Conservation (phyloP, 768 basidiomycete species). For the Auriscalpium orientale region DNA sequence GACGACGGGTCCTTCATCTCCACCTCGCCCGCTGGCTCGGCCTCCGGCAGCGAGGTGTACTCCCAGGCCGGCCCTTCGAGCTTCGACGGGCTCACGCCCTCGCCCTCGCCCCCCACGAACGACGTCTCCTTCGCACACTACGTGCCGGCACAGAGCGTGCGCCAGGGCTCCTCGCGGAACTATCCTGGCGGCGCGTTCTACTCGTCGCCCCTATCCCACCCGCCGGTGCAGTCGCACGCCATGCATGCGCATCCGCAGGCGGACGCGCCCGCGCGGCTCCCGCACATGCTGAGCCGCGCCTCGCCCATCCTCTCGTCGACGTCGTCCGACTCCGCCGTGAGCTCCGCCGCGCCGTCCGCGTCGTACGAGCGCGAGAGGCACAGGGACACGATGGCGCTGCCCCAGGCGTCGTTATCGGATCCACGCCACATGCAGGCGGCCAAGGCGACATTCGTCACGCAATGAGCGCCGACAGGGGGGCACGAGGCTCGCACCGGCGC, state of each 20-base stretch:
- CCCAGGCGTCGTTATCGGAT: slow-evolving; percentile 5
- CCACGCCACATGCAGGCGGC: slow-evolving; percentile 7
- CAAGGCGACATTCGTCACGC: slow-evolving; percentile 14
- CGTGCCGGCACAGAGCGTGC: slow-evolving; percentile 25
- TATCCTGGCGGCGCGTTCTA: slow-evolving; percentile 23
- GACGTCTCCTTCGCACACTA: slow-evolving; percentile 56
- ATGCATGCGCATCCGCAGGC: slow-evolving; percentile 1
- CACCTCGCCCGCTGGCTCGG: slow-evolving; percentile 45
- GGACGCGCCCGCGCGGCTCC: slow-evolving; percentile 5
- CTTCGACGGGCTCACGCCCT: slow-evolving; percentile 40
- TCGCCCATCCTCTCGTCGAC: slow-evolving; percentile 14
- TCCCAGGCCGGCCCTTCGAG: slow-evolving; percentile 31
- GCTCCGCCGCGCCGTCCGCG: slow-evolving; percentile 10
- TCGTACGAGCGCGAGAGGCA: slow-evolving; percentile 15
- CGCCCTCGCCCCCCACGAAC: slow-evolving; percentile 57
- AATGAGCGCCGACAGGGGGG: background rate
- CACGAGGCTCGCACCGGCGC: too few relatives aligned
- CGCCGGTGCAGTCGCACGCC: slow-evolving; percentile 23
- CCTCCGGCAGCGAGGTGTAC: slow-evolving; percentile 48
- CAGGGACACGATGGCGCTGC: slow-evolving; percentile 6
- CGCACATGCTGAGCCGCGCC: slow-evolving; percentile 9
- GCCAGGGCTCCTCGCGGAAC: slow-evolving; percentile 19
- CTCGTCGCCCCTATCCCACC: slow-evolving; percentile 45
- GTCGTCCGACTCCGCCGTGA: slow-evolving; percentile 11
- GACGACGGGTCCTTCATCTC: slow-evolving; percentile 38